Evolutionary conservation across 768 basidiomycete species (phyloP), one percentile per base, ranked within the genome.

Genomic region (Artomyces pyxidatus): DNA sequence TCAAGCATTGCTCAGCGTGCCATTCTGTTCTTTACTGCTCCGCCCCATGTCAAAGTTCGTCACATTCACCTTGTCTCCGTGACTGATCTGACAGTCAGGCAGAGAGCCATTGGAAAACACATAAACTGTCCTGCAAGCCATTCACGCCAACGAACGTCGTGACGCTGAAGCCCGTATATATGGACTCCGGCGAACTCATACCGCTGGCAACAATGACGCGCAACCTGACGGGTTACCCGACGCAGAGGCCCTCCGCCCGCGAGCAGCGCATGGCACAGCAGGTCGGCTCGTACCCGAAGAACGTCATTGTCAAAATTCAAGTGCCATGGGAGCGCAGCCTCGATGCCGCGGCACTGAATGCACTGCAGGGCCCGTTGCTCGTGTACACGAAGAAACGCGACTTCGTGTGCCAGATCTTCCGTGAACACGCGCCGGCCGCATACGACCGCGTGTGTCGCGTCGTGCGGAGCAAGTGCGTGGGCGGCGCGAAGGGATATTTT

Each of bases 351-450:
- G 40, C 40, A 12, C 12, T 22, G 17, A 5, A 14, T 10, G 23
- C 4, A 17, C 14, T 12, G 3, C 12, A 35, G 14, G 32, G 32
- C 21, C 51, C 42, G 47, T 50, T 77, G 19, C 55, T 72, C 28
- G 67, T 81, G 23, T 82, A 80, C 54, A 74, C 69, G 42, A 74
- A 74, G 61, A 79, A 75, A 55, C 65, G 75, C 8, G 71, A 79
- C 47, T 73, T 83, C 30, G 65, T 73, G 4, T 80, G 79, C 53
- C 54, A 59, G 2, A 62, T 78, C 19, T 22, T 58, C 12, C 61
- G 68, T 12, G 39, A 32, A 3, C 70, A 67, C 49, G 61, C 58
- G 27, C 61, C 57, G 14, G 51, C 42, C 0, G 71, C 58, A 1
- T 82, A 78, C 51, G 70, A 75, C 47, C 54, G 61, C 1, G 37